A percentile compares a stretch with the other conserved stretches of the same genome.
Evolutionary conservation across 352 stramenopile species (phyloP).

Genomic region (Globisporangium perplexum): DNA sequence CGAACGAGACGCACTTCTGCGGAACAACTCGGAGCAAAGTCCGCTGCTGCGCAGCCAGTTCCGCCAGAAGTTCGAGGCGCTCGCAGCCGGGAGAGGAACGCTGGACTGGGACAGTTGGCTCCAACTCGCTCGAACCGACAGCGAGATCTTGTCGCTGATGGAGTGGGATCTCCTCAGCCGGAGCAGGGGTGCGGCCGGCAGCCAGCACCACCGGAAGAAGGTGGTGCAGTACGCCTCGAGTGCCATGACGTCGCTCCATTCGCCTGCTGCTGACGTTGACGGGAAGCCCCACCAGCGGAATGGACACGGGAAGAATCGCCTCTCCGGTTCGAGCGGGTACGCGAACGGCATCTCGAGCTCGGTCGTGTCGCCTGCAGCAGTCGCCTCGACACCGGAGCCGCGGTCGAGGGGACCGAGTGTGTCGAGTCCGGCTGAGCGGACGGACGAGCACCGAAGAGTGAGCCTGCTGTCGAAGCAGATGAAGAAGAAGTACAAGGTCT

Average conservation of each 20-base stretch:
- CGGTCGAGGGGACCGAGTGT: constrained; percentile 9
- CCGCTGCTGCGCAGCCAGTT: constrained; percentile 46
- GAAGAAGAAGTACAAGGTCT: constrained; percentile 42
- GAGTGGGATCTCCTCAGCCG: constrained; percentile 17
- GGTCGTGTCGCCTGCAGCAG: constrained; percentile 9
- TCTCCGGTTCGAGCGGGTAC: background rate
- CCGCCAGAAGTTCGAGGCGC: constrained; percentile 26
- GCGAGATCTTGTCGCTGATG: constrained; percentile 31
- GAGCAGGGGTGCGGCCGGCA: background rate
- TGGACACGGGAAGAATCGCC: constrained; percentile 1
- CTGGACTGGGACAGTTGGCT: constrained; percentile 34
- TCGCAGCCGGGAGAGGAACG: constrained; percentile 15
- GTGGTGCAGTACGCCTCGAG: background rate
- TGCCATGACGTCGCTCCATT: background rate
- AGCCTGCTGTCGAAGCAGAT: constrained; percentile 44
- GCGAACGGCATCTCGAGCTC: background rate
- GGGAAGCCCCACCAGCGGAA: background rate
- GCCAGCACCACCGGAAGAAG: background rate
- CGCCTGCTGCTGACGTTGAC: background rate
- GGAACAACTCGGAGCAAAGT: constrained; percentile 21
- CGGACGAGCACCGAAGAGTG: constrained; percentile 12
- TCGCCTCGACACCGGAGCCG: background rate
- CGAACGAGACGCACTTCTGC: constrained; percentile 9
- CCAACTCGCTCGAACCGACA: constrained; percentile 24
- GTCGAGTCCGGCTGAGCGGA: background rate